Conservation (phyloP, 495 filamentous ascomycete genomes). For the Neurospora hispaniola region DNA sequence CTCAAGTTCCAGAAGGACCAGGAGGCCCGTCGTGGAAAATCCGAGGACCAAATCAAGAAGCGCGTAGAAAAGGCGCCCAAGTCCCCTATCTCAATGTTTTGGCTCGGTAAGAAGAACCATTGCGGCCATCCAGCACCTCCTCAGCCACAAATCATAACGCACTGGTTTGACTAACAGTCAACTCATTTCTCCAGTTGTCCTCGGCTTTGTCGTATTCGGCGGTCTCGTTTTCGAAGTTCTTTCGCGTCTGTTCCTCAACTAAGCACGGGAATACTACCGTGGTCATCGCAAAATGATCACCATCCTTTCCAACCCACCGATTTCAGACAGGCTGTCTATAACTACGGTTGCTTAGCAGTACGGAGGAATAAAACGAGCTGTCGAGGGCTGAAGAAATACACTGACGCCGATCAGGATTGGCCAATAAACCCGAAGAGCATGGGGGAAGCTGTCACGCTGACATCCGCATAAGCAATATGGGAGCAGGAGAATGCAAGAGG, state of each 20-base stretch:
- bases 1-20: conserved; percentile 71
- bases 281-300: background rate
- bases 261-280: background rate
- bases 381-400: background rate
- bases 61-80: conserved; percentile 52
- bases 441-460: background rate
- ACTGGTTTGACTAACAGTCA: background rate
- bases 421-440: background rate
- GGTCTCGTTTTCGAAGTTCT: conserved; percentile 76
- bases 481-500: background rate
- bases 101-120: conserved; percentile 61
- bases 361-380: background rate
- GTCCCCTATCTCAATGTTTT: conserved; percentile 67
- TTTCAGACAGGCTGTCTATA: background rate
- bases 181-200: conserved; percentile 41
- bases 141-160: background rate
- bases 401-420: background rate
- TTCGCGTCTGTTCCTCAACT: conserved; percentile 57
- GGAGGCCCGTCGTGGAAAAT: conserved; percentile 74
- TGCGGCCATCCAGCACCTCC: background rate
- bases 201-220: conserved; percentile 77
- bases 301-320: background rate
- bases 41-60: conserved; percentile 56
- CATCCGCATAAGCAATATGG: background rate
- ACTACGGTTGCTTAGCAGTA: background rate